These are phyloP conservation scores for Plenodomus tracheiphilus DNA, from an alignment of 2,329 filamentous ascomycete genomes.

Conservation along the genomic window DNA sequence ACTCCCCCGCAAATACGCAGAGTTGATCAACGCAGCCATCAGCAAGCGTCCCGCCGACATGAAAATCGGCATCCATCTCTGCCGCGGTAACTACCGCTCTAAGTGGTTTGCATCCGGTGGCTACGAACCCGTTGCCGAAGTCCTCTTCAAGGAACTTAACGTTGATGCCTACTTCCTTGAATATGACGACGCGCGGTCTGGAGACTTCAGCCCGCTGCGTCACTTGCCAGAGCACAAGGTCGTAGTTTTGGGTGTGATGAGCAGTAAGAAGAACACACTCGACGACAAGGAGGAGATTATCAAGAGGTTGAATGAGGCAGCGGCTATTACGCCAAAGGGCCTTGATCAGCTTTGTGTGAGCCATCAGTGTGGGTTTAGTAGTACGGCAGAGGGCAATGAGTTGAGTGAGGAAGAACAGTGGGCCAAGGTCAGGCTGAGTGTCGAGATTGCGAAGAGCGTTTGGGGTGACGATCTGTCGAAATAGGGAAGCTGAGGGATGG, in stretches of 20 bases:
- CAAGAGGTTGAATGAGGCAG: conserved; percentile 43
- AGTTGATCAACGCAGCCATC: conserved; percentile 60
- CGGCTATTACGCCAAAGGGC: conserved; percentile 54
- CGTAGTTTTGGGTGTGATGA: conserved; percentile 61
- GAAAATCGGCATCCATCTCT: conserved; percentile 61
- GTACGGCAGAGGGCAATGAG: conserved; percentile 61
- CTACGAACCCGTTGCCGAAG: conserved; percentile 62
- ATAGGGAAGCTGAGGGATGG: conserved; percentile 4
- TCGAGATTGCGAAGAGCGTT: conserved; percentile 61
- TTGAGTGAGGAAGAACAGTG: conserved; percentile 61
- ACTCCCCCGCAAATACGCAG: conserved; percentile 57
- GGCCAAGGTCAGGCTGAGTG: conserved; percentile 59
- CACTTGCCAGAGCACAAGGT: conserved; percentile 58
- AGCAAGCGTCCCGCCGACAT: conserved; percentile 57
- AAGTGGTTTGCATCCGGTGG: conserved; percentile 63
- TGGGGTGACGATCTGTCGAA: conserved; percentile 55
- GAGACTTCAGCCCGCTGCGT: conserved; percentile 60
- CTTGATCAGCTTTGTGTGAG: conserved; percentile 60
- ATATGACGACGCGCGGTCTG: conserved; percentile 60
- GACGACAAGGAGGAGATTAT: conserved; percentile 53
- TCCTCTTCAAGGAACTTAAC: conserved; percentile 60
- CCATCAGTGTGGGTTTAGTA: conserved; percentile 62
- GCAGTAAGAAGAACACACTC: conserved; percentile 60
- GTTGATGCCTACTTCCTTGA: conserved; percentile 64
- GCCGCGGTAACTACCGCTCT: conserved; percentile 60